These are phyloP conservation scores for Dothidotthia symphoricarpi DNA, from an alignment of 2,329 filamentous ascomycete species.

Conservation along the genomic window DNA sequence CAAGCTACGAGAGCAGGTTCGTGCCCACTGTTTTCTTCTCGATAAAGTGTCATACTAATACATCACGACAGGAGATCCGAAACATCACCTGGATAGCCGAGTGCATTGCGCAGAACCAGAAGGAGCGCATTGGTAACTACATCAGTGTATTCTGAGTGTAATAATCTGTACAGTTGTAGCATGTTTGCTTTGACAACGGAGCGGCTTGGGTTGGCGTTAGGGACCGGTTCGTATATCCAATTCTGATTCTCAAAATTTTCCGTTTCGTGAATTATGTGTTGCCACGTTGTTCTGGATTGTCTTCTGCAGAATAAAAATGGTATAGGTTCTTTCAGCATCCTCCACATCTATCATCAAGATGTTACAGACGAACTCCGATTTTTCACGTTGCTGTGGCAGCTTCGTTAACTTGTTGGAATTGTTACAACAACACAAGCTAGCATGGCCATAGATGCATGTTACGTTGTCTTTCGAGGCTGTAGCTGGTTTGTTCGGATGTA, in stretches of 20 bases:
- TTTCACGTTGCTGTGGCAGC: too few species aligned
- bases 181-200: conserved; percentile 28
- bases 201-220: conserved; percentile 28
- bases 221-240: conserved; percentile 34
- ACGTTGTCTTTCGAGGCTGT: too few species aligned
- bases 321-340: neutral
- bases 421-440: too few species aligned
- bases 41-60: conserved; percentile 14
- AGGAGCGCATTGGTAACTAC: conserved; percentile 97
- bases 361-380: too few species aligned
- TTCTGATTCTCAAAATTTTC: conserved; percentile 18
- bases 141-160: conserved; percentile 77
- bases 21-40: conserved; percentile 29
- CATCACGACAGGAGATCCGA: conserved; percentile 75
- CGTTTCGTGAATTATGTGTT: conserved; percentile 10
- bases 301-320: too few species aligned
- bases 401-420: too few species aligned
- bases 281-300: too few species aligned
- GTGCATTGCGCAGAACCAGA: conserved; percentile 99
- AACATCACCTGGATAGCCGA: conserved; percentile 99
- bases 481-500: too few species aligned
- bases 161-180: conserved; percentile 23
- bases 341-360: too few species aligned
- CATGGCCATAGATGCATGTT: too few species aligned
- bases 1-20: conserved; percentile 92